phyloP scores from a whole-genome alignment of 2,329 filamentous ascomycete species.

The Aspergillus intermedius region DNA sequence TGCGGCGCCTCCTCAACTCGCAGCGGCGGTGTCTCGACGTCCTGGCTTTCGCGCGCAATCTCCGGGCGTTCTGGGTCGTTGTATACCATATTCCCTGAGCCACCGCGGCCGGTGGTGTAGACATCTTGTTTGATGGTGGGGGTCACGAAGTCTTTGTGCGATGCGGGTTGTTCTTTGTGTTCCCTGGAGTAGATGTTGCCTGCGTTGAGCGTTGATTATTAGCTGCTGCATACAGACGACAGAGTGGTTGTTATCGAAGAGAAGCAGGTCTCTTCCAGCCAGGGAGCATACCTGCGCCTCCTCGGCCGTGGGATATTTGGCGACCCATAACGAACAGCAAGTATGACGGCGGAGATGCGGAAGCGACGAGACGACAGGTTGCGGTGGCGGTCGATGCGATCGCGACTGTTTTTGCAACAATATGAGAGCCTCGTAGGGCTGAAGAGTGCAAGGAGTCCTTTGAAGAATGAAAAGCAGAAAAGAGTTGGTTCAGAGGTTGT shows the following conservation, averaged over 20 bases:
- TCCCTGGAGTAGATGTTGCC: constrained; percentile 58
- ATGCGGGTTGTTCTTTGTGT: constrained; percentile 34
- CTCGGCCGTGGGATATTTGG: constrained; percentile 60
- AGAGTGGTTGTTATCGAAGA: too few species aligned
- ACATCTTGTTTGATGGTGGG: constrained; percentile 75
- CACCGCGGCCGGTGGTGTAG: constrained; percentile 85
- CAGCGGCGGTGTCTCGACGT: constrained; percentile 57
- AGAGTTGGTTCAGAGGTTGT: too few species aligned
- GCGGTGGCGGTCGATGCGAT: too few species aligned
- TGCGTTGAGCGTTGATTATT: constrained; percentile 10
- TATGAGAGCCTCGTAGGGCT: too few species aligned
- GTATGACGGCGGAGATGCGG: neutral
- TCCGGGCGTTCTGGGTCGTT: constrained; percentile 59
- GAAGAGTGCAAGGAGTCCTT: too few species aligned
- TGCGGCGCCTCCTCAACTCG: constrained; percentile 34
- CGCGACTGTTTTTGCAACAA: too few species aligned
- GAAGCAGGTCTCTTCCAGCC: too few species aligned
- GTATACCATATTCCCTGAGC: constrained; percentile 81
- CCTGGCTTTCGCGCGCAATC: constrained; percentile 71
- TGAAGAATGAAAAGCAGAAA: too few species aligned
- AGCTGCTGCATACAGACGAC: neutral
- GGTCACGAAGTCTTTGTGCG: constrained; percentile 64
- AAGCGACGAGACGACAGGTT: neutral
- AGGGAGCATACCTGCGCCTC: constrained; percentile 57
- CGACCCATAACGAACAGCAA: neutral